Evolutionary conservation across 2,329 filamentous ascomycete genomes (phyloP), one percentile per base, ranked within the genome.

Genomic region (Penicillium sumatraense): DNA sequence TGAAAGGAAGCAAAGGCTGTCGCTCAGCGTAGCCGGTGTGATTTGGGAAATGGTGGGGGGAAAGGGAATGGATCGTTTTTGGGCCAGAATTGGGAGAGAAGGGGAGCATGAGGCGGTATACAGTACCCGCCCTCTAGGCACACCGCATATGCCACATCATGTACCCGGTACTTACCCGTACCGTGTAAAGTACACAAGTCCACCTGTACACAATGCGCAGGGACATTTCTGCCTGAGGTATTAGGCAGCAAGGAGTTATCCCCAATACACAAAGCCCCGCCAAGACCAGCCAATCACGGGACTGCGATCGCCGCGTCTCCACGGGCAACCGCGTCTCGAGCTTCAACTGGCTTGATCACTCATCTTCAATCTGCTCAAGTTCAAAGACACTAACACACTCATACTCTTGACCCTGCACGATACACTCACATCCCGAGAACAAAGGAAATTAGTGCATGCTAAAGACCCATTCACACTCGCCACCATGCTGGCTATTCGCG

Each of bases 401-500:
- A n/a, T n/a, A n/a, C n/a, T n/a, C n/a, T n/a, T n/a, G n/a, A n/a
- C n/a, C n/a, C n/a, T n/a, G n/a, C n/a, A n/a, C n/a, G n/a, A n/a
- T n/a, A n/a, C n/a, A n/a, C n/a, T n/a, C n/a, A n/a, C n/a, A n/a
- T n/a, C n/a, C n/a, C n/a, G n/a, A n/a, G n/a, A n/a, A n/a, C n/a
- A n/a, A n/a, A n/a, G n/a, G n/a, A n/a, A n/a, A n/a, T n/a, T n/a
- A n/a, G 52, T 67, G 57, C 49, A 71, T 69, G 66, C 60, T 35
- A 40, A 62, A 35, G 24, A 16, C 36, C 29, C 55, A 49, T 51
- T 24, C 56, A 18, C 26, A 61, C 53, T 55, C 58, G 66, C 64
- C 67, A 79, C 59, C 56, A 96, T 93, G 91, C 81, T 91, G 71
- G 89, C 90, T 57, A 82, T 88, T 69, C 85, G 87, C 66, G 90